Conservation (phyloP, 2,329 filamentous ascomycete genomes). For the Sordariomycetes sp. region DNA sequence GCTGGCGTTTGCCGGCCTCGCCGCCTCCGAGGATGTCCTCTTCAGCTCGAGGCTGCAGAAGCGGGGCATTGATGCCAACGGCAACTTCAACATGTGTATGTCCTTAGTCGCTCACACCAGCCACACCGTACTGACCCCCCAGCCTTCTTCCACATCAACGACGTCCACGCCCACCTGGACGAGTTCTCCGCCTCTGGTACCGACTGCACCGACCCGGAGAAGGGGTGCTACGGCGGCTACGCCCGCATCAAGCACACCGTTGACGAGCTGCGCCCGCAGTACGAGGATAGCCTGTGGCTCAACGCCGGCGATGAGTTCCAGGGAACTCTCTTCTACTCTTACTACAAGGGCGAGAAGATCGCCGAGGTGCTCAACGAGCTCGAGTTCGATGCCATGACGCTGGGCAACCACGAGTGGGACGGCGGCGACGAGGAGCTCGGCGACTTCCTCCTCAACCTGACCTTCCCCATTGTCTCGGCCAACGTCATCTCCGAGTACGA, state of each 20-base stretch:
- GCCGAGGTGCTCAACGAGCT: constrained; percentile 51
- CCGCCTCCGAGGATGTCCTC: constrained; percentile 29
- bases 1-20: constrained; percentile 13
- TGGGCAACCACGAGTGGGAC: constrained; percentile 57
- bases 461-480: constrained; percentile 49
- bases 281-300: constrained; percentile 48
- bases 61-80: constrained; percentile 31
- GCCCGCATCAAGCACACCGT: constrained; percentile 49
- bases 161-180: constrained; percentile 55
- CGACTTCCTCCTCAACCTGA: constrained; percentile 47
- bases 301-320: constrained; percentile 60
- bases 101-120: not conserved
- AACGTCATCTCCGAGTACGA: constrained; percentile 49
- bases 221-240: constrained; percentile 52
- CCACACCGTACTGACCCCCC: not conserved
- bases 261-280: constrained; percentile 38
- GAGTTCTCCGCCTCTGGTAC: constrained; percentile 47
- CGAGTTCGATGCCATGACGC: constrained; percentile 54
- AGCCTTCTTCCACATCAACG: constrained; percentile 58
- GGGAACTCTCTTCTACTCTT: constrained; percentile 54
- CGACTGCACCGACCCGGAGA: constrained; percentile 41
- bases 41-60: constrained; percentile 33
- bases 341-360: constrained; percentile 56
- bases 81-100: constrained; percentile 39
- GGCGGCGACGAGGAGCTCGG: constrained; percentile 49